These are phyloP conservation scores for Pezicula rhizophila DNA, from an alignment of 2,329 filamentous ascomycete genomes.

Conservation along the genomic window DNA sequence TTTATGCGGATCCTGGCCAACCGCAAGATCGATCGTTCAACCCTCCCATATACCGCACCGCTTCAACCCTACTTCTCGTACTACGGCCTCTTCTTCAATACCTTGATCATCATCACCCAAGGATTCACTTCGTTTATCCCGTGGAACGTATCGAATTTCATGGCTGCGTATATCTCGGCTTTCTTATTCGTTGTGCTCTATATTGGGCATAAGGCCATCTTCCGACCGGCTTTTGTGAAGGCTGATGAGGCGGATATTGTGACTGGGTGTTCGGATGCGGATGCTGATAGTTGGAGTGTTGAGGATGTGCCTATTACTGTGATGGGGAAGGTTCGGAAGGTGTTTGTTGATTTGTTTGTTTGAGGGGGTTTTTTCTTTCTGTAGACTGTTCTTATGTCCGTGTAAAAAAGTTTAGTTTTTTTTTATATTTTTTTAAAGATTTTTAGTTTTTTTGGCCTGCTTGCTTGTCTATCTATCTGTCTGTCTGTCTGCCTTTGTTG, in stretches of 20 bases:
- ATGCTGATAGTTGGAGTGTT: slow-evolving; percentile 31
- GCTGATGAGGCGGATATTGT: slow-evolving; percentile 35
- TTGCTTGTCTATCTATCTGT: too few relatives aligned
- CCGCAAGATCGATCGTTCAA: slow-evolving; percentile 50
- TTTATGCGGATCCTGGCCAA: slow-evolving; percentile 56
- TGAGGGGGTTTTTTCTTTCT: too few relatives aligned
- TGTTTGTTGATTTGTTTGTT: too few relatives aligned
- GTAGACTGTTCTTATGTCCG: too few relatives aligned
- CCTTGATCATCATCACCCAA: slow-evolving; percentile 59
- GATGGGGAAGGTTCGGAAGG: too few relatives aligned
- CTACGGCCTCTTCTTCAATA: slow-evolving; percentile 60
- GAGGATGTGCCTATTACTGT: slow-evolving; percentile 5
- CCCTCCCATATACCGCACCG: slow-evolving; percentile 55
- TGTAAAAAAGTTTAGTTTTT: too few relatives aligned
- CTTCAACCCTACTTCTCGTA: slow-evolving; percentile 59
- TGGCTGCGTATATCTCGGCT: slow-evolving; percentile 58
- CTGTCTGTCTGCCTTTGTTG: too few relatives aligned
- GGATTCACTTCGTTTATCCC: slow-evolving; percentile 64
- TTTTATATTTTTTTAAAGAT: too few relatives aligned
- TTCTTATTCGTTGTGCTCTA: slow-evolving; percentile 57
- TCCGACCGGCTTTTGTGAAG: slow-evolving; percentile 30
- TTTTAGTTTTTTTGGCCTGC: too few relatives aligned
- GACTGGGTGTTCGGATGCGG: slow-evolving; percentile 30
- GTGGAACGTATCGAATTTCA: slow-evolving; percentile 56
- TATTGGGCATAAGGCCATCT: slow-evolving; percentile 50